Conservation (phyloP, 495 filamentous ascomycete genomes). For the Friedmanniomyces simplex region DNA sequence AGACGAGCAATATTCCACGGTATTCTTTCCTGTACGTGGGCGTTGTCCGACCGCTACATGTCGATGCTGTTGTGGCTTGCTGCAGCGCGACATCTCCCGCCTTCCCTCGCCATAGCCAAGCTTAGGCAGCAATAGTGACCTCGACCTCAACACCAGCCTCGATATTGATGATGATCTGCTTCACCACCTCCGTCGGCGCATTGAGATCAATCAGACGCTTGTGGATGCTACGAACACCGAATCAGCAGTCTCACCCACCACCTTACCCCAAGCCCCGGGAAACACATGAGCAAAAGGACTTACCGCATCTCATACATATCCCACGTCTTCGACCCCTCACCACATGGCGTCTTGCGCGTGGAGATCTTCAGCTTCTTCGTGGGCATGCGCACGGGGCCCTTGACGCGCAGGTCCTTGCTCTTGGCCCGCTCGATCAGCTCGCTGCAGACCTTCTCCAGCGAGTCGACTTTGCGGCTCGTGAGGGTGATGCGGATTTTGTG, state of each 20-base stretch:
- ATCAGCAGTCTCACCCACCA: background rate
- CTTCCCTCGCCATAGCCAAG: constrained; percentile 1
- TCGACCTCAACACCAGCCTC: constrained; percentile 99
- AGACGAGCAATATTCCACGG: too few relatives aligned
- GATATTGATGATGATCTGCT: constrained; percentile 99
- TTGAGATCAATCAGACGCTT: constrained; percentile 37
- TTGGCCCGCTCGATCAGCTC: constrained; percentile 98
- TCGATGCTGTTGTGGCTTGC: background rate
- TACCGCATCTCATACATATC: constrained; percentile 96
- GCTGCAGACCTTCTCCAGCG: constrained; percentile 96
- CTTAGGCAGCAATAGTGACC: constrained; percentile 97
- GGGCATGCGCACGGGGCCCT: constrained; percentile 96
- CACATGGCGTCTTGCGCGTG: constrained; percentile 91
- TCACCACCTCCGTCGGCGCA: constrained; percentile 97
- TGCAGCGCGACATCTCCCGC: background rate
- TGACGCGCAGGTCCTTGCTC: constrained; percentile 95
- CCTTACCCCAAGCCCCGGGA: background rate
- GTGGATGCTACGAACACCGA: constrained; percentile 11
- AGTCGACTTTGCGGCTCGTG: constrained; percentile 79
- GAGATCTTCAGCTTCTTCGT: constrained; percentile 96
- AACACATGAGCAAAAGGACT: constrained; percentile 30
- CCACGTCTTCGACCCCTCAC: constrained; percentile 99
- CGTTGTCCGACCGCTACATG: too few relatives aligned
- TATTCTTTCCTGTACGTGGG: too few relatives aligned
- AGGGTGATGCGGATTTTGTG: constrained; percentile 99